phyloP scores from a whole-genome alignment of 1,139 yeast species.

The Barnettozyma hawaiiensis region DNA sequence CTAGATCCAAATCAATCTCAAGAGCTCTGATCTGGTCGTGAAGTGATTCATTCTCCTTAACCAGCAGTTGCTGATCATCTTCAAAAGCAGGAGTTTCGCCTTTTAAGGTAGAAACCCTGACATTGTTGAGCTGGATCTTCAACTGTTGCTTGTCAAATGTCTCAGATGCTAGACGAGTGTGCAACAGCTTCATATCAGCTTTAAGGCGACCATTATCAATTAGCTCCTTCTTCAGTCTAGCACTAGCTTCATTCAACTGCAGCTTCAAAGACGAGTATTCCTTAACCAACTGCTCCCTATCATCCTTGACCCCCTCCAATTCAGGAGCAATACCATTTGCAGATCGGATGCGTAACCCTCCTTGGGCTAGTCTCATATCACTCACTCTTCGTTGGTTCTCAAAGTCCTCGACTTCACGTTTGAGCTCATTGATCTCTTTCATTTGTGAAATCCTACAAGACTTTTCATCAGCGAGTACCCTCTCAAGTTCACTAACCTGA shows the following conservation, averaged over 20 bases:
- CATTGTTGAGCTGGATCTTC: constrained; percentile 35
- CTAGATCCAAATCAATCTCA: constrained; percentile 32
- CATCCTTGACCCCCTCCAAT: constrained; percentile 17
- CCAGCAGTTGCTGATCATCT: constrained; percentile 28
- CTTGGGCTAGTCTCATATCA: constrained; percentile 23
- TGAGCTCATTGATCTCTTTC: constrained; percentile 28
- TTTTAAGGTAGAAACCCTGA: constrained; percentile 29
- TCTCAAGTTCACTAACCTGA: constrained; percentile 23
- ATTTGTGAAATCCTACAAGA: constrained; percentile 18
- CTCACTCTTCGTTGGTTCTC: constrained; percentile 23
- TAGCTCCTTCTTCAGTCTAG: constrained; percentile 44
- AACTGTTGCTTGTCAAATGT: constrained; percentile 46
- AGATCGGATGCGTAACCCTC: constrained; percentile 23
- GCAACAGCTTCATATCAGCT: constrained; percentile 56
- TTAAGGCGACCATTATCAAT: constrained; percentile 48
- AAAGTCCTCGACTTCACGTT: constrained; percentile 37
- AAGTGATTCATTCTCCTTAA: constrained; percentile 32
- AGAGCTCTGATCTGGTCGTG: constrained; percentile 36
- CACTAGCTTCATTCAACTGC: constrained; percentile 48
- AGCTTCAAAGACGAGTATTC: constrained; percentile 48
- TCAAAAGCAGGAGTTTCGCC: constrained; percentile 26
- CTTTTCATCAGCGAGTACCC: constrained; percentile 23
- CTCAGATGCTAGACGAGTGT: constrained; percentile 48
- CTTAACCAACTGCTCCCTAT: constrained; percentile 31
- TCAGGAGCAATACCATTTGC: constrained; percentile 16